Conservation (phyloP, 495 filamentous ascomycete species). For the Entonaema liquescens region DNA sequence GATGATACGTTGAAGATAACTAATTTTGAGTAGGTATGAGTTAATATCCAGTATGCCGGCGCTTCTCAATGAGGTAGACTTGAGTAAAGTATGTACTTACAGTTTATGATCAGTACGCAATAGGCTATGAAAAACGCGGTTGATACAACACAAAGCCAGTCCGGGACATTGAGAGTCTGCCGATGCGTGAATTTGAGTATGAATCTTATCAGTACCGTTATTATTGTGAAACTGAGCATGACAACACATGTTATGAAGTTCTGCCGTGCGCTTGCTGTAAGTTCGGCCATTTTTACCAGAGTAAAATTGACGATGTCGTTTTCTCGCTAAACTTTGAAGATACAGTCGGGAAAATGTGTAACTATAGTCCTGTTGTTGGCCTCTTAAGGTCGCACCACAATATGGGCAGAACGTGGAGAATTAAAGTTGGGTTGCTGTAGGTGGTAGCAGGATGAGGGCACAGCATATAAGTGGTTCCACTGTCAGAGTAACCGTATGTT, state of each 20-base stretch:
- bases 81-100: background rate
- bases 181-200: background rate
- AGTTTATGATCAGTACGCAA: background rate
- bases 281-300: background rate
- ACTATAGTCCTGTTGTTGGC: too few relatives aligned
- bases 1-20: background rate
- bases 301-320: background rate
- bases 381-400: too few relatives aligned
- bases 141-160: background rate
- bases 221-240: background rate
- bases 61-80: background rate
- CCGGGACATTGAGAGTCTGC: background rate
- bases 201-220: background rate
- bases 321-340: background rate
- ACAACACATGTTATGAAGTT: background rate
- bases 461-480: background rate
- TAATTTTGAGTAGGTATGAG: background rate
- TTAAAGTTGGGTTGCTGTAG: background rate
- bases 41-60: background rate
- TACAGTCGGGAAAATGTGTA: background rate
- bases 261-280: background rate
- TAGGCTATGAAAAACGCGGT: background rate
- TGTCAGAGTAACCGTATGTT: background rate
- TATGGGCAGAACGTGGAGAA: background rate
- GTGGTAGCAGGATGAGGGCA: background rate